Evolutionary conservation across 83 land plant genomes (phyloP).

Genomic region (Picea engelmannii): DNA sequence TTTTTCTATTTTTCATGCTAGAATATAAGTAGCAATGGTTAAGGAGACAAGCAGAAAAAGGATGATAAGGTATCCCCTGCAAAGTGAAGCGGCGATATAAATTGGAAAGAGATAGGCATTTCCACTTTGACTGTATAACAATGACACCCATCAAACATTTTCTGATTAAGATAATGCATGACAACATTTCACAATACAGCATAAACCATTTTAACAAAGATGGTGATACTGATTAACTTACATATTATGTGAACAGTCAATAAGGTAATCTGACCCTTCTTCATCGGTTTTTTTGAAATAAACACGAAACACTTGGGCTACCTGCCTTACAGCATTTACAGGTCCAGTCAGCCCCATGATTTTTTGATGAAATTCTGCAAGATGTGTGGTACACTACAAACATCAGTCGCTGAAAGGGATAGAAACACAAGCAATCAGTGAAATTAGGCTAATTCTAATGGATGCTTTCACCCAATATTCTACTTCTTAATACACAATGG

Average conservation of each 20-base stretch:
- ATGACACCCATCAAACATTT: background rate
- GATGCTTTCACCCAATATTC: background rate
- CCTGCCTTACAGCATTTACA: constrained; percentile 64
- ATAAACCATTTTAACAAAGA: background rate
- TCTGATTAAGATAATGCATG: background rate
- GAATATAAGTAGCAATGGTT: too few relatives aligned
- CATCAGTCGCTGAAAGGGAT: background rate
- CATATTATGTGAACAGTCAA: constrained; percentile 87
- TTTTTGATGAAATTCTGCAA: constrained; percentile 88
- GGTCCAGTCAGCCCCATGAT: constrained; percentile 88
- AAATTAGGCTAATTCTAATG: background rate
- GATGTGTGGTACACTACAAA: background rate
- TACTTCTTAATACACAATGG: constrained; percentile 4
- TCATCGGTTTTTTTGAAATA: constrained; percentile 82
- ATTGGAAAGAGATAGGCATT: background rate
- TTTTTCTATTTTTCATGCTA: background rate
- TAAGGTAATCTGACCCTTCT: constrained; percentile 83
- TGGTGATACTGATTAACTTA: constrained; percentile 22
- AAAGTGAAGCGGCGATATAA: background rate
- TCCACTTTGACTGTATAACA: background rate
- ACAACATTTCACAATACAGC: background rate
- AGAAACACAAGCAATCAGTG: background rate
- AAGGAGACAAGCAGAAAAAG: background rate
- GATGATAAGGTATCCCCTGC: background rate
- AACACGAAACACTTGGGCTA: constrained; percentile 83